Evolutionary conservation across 441 rosid genomes (phyloP).

Genomic region (Aquilaria agallochum): DNA sequence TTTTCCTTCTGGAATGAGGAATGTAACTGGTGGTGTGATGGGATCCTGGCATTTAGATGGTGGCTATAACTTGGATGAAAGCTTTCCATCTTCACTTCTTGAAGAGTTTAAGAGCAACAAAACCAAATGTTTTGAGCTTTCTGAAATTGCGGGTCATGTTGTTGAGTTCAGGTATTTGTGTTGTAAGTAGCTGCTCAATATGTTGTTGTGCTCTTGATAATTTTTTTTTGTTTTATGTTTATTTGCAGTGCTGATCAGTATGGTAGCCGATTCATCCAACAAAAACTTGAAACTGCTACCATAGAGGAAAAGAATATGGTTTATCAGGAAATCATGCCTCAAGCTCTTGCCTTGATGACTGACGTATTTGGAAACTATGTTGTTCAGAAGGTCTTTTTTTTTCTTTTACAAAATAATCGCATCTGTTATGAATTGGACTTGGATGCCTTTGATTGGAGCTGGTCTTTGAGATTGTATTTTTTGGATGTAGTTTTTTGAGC

Average conservation of each 20-base stretch:
- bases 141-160: slow-evolving; percentile 74
- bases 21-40: slow-evolving; percentile 46
- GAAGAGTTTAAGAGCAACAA: slow-evolving; percentile 88
- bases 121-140: slow-evolving; percentile 67
- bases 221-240: slow-evolving; percentile 6
- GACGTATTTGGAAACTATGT: slow-evolving; percentile 96
- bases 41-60: slow-evolving; percentile 66
- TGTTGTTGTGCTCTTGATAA: slow-evolving; percentile 3
- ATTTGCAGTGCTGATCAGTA: slow-evolving; percentile 76
- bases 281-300: slow-evolving; percentile 86
- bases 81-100: slow-evolving; percentile 67
- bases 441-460: neutral
- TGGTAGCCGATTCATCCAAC: slow-evolving; percentile 95
- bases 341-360: slow-evolving; percentile 76
- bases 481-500: slow-evolving; percentile 70
- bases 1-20: slow-evolving; percentile 49
- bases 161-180: slow-evolving; percentile 78
- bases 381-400: slow-evolving; percentile 64
- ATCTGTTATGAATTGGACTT: neutral
- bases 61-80: slow-evolving; percentile 37
- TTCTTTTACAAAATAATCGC: neutral
- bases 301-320: slow-evolving; percentile 77
- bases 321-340: slow-evolving; percentile 81
- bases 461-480: neutral
- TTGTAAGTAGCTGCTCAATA: neutral